Evolutionary conservation across 495 filamentous ascomycete genomes (phyloP).

Genomic region (Annulohypoxylon bovei): DNA sequence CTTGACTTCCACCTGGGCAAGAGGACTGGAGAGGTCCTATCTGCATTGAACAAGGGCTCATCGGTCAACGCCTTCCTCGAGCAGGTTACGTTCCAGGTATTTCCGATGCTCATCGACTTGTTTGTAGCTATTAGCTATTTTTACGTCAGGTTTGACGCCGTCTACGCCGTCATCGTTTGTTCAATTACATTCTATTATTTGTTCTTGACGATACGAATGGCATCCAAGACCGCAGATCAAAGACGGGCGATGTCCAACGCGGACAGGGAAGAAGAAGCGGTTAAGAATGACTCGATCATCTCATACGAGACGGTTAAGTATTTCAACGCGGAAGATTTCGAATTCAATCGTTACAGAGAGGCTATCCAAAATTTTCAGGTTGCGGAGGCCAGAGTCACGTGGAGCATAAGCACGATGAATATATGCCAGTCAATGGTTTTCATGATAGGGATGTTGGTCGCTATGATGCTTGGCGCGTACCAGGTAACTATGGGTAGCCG

Average conservation of each 20-base stretch:
- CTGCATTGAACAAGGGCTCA: slow-evolving; percentile 92
- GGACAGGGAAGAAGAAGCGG: slow-evolving; percentile 91
- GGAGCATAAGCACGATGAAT: slow-evolving; percentile 92
- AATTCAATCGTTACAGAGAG: slow-evolving; percentile 73
- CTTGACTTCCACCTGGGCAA: slow-evolving; percentile 97
- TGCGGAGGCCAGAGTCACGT: slow-evolving; percentile 86
- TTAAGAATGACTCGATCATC: slow-evolving; percentile 98
- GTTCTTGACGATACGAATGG: slow-evolving; percentile 94
- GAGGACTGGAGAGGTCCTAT: slow-evolving; percentile 94
- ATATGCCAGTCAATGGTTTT: slow-evolving; percentile 93
- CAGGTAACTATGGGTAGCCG: slow-evolving; percentile 80
- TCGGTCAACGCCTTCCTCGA: slow-evolving; percentile 98
- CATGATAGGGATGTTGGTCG: slow-evolving; percentile 84
- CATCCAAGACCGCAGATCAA: slow-evolving; percentile 89
- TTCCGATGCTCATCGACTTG: slow-evolving; percentile 94
- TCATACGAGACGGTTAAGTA: slow-evolving; percentile 99
- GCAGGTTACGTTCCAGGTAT: slow-evolving; percentile 92
- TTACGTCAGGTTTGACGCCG: slow-evolving; percentile 79
- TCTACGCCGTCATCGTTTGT: slow-evolving; percentile 91
- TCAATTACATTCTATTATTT: slow-evolving; percentile 96
- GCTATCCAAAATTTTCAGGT: slow-evolving; percentile 85
- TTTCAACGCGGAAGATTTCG: slow-evolving; percentile 95
- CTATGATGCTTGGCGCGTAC: slow-evolving; percentile 87
- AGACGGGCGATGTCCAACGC: slow-evolving; percentile 93
- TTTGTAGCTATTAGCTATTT: slow-evolving; percentile 88